Percentiles rank a stretch among this genome's conserved stretches.
Conservation (phyloP, 345 rosid genomes). For the Mangifera indica region DNA sequence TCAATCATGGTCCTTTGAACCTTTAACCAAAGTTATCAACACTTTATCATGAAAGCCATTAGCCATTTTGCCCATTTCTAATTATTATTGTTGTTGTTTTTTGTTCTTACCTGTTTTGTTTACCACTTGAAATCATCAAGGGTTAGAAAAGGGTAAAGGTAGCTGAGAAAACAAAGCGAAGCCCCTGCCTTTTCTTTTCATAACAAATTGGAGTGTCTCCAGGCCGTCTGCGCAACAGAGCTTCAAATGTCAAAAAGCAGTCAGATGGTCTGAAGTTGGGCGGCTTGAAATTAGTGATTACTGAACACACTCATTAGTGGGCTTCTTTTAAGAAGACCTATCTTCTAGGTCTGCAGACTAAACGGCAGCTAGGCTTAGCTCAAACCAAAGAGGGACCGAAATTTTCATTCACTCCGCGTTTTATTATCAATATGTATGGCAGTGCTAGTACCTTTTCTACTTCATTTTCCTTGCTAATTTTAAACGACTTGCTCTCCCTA, state of each 20-base stretch:
- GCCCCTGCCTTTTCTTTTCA: not conserved
- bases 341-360: not conserved
- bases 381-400: no score
- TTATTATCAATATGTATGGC: no score
- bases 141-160: not conserved
- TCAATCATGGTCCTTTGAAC: conserved; percentile 25
- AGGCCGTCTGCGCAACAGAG: no score
- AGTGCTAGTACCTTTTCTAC: no score
- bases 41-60: conserved; percentile 14
- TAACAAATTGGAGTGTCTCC: not conserved
- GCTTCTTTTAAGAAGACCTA: not conserved
- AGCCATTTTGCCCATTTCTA: not conserved
- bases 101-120: not conserved
- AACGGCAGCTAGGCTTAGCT: not conserved
- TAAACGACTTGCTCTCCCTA: no score
- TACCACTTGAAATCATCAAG: not conserved
- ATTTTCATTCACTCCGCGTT: no score
- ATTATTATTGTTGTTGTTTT: conserved; percentile 13
- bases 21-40: not conserved
- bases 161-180: not conserved
- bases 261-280: no score
- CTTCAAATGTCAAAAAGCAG: no score
- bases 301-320: not conserved
- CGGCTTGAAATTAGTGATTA: no score
- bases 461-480: no score